phyloP scores from a whole-genome alignment of 176 grass and related monocot genomes.

The Bolboschoenus planiculmis region DNA sequence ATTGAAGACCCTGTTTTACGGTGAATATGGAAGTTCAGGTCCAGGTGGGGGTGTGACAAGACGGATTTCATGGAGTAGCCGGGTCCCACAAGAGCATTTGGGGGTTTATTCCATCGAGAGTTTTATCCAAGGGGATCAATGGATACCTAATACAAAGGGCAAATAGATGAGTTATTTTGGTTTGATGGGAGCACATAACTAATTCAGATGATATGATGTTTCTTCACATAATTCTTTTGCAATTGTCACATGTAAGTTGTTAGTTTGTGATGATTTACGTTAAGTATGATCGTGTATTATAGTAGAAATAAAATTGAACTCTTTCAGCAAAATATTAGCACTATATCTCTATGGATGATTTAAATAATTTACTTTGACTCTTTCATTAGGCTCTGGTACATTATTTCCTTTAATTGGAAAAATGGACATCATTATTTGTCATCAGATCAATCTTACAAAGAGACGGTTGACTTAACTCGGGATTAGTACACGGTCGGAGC shows the following conservation, averaged over 20 bases:
- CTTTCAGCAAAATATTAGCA: not conserved
- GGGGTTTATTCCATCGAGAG: slow-evolving; percentile 58
- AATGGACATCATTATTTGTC: not conserved
- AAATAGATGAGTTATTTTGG: slow-evolving; percentile 6
- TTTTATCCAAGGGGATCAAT: slow-evolving; percentile 74
- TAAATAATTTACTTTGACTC: not conserved
- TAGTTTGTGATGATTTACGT: not conserved
- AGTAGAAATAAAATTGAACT: not conserved
- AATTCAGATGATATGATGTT: slow-evolving; percentile 5
- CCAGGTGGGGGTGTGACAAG: slow-evolving; percentile 26
- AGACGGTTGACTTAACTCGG: not conserved
- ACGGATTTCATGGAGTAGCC: slow-evolving; percentile 77
- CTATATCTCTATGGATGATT: not conserved
- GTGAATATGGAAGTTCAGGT: slow-evolving; percentile 58
- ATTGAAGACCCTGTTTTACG: slow-evolving; percentile 77
- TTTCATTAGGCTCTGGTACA: not conserved
- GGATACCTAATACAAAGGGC: slow-evolving; percentile 48
- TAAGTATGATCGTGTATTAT: not conserved
- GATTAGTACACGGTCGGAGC: not conserved
- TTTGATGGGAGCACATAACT: not conserved
- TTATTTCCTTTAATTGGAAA: not conserved
- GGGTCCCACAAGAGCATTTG: slow-evolving; percentile 59
- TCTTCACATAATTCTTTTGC: slow-evolving; percentile 8
- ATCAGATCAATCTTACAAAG: not conserved
- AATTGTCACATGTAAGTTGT: not conserved